These are phyloP conservation scores for Boletus rubroflammeus DNA, from an alignment of 768 basidiomycete genomes.

Conservation along the genomic window DNA sequence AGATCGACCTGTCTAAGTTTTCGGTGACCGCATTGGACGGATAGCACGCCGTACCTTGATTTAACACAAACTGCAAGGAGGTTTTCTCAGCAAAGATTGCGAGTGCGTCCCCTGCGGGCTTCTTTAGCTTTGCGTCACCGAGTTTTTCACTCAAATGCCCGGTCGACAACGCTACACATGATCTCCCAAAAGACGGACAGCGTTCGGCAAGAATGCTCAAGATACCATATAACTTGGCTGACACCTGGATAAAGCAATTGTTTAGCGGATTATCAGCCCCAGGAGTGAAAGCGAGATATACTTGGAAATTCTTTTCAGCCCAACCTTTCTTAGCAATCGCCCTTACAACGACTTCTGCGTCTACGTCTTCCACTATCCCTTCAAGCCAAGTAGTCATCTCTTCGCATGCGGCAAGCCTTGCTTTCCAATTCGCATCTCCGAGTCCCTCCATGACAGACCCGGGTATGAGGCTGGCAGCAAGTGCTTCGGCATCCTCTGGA, in stretches of 20 bases:
- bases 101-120: constrained; percentile 90
- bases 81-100: constrained; percentile 84
- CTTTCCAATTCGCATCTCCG: constrained; percentile 92
- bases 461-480: constrained; percentile 73
- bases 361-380: constrained; percentile 56
- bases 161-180: constrained; percentile 78
- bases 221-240: constrained; percentile 81
- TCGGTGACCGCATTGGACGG: constrained; percentile 6
- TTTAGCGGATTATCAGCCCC: constrained; percentile 8
- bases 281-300: constrained; percentile 26
- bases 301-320: constrained; percentile 99
- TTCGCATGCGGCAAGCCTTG: constrained; percentile 80
- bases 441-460: constrained; percentile 64
- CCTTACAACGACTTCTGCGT: constrained; percentile 86
- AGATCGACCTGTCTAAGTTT: constrained; percentile 15
- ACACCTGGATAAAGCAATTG: constrained; percentile 55
- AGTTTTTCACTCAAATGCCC: constrained; percentile 89
- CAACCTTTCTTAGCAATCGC: constrained; percentile 90
- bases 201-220: constrained; percentile 68
- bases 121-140: constrained; percentile 95
- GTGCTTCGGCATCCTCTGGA: constrained; percentile 85
- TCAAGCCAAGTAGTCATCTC: constrained; percentile 84
- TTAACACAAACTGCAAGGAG: constrained; percentile 89
- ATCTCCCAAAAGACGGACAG: constrained; percentile 80
- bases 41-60: constrained; percentile 62